phyloP scores from a whole-genome alignment of 768 basidiomycete genomes.

The Dacryopinax primogenitus region DNA sequence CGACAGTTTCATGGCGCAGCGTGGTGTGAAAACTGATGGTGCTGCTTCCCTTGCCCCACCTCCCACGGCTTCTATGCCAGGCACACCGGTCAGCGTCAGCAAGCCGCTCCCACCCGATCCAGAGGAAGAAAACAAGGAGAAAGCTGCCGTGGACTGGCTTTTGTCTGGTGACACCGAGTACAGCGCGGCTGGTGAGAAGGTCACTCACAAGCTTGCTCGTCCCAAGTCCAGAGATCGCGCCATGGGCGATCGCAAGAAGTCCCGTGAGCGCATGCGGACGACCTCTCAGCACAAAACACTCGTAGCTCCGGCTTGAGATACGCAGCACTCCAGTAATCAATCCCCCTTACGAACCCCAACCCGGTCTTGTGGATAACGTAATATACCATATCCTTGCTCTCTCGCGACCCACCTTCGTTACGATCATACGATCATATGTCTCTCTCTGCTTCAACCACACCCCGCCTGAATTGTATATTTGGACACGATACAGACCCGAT shows the following conservation, averaged over 20 bases:
- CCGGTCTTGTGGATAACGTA: background rate
- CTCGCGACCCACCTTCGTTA: background rate
- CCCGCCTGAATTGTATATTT: background rate
- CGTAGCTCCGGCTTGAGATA: background rate
- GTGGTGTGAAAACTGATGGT: slow-evolving; percentile 27
- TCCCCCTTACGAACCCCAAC: too few species aligned
- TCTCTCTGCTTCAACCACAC: background rate
- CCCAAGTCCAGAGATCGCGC: background rate
- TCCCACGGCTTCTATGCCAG: background rate
- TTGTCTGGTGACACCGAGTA: slow-evolving; percentile 3
- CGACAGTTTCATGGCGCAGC: slow-evolving; percentile 64
- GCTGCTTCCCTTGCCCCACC: background rate
- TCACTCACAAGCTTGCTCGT: background rate
- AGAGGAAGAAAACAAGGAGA: background rate
- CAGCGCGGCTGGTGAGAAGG: slow-evolving; percentile 5
- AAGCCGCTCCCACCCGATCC: background rate
- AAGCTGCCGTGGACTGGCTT: background rate
- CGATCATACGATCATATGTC: too few species aligned
- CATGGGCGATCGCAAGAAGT: background rate
- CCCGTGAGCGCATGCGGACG: background rate
- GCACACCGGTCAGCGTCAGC: background rate
- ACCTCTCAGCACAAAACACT: slow-evolving; percentile 5
- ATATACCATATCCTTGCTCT: slow-evolving; percentile 4
- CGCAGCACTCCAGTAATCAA: too few species aligned
- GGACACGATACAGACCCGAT: background rate